Base-by-base conservation (phyloP, 1,284 basidiomycete species). In the Sporisorium exsertum region DNA sequence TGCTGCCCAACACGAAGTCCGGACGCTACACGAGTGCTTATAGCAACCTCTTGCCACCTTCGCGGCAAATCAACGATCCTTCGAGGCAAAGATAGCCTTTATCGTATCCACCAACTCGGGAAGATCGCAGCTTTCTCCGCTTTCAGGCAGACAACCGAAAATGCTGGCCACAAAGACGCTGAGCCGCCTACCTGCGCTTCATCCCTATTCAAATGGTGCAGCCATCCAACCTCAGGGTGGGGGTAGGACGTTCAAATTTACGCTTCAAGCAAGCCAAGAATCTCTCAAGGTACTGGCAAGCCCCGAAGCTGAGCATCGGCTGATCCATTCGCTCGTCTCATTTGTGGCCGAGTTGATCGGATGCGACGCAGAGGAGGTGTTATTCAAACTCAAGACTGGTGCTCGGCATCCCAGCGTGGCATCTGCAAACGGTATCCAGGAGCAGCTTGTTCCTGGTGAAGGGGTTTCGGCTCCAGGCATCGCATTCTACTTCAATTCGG, bases 161-260 rank as follows among this genome's bases (percentile, higher is more conserved):
- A 46, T 46, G 59, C 16, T 43, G 13, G 53, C 54, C 12, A 13
- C 37, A 16, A 50, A 26, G 18, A 24, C 27, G 33, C 24, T 51
- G 26, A 63, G 60, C 60, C 60, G 60, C 18, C 60, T 63, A 32
- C 53, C 60, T 33, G 27, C 46, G 18, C 53, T 63, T 24, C 60
- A 63, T 35, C 60, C 60, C 7, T 63, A 63, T 40, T 56, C 60
- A 13, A 42, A 15, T 53, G 15, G 20, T 5, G 16, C 20, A 5
- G 20, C 1, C 22, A 7, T 3, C 15, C 13, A 32, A 12, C 10
- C 51, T 26, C 24, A 2, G 15, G 15, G 18, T 27, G 51, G 35
- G 7, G 37, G 7, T 6, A 26, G 15, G 18, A 20, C 13, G 1
- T 53, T 53, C 51, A 42, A 53, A 22, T 53, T 53, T 15, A n/a